Evolutionary conservation across 257 asterid species (phyloP).

Genomic region (Fraxinus americana): DNA sequence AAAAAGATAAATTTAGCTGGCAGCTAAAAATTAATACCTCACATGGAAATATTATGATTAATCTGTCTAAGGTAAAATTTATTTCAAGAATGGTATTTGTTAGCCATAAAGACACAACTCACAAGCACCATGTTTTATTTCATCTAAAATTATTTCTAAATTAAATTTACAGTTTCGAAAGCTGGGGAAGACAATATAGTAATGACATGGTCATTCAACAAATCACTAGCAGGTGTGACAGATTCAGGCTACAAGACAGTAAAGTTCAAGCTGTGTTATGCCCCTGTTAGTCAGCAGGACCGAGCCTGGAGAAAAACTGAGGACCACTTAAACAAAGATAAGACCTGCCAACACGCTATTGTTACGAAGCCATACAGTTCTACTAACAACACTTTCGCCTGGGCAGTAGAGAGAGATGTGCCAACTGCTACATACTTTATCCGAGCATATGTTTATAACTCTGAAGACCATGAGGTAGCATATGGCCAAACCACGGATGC

Average conservation of each 20-base stretch:
- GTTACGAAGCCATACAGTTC: constrained; percentile 18
- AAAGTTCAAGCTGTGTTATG: constrained; percentile 31
- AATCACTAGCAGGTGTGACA: constrained; percentile 1
- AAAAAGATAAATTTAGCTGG: no score
- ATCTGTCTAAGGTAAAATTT: not conserved
- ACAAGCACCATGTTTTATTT: not conserved
- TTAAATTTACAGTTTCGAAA: constrained; percentile 22
- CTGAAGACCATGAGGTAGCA: constrained; percentile 9
- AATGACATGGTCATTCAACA: constrained; percentile 29
- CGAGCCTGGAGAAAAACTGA: constrained; percentile 36
- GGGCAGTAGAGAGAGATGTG: constrained; percentile 22
- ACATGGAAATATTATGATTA: not conserved
- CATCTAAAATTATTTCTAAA: not conserved
- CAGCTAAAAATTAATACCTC: no score
- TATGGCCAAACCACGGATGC: constrained; percentile 33
- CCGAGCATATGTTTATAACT: constrained; percentile 27
- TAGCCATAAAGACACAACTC: not conserved
- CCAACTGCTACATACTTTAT: constrained; percentile 34
- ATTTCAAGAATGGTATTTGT: not conserved
- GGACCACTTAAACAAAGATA: constrained; percentile 27
- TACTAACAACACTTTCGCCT: constrained; percentile 21
- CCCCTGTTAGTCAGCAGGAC: constrained; percentile 30
- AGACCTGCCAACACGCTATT: constrained; percentile 28
- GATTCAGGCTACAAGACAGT: constrained; percentile 27
- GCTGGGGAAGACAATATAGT: constrained; percentile 27